Evolutionary conservation across 2,329 filamentous ascomycete genomes (phyloP), one percentile per base, ranked within the genome.

Genomic region (Epichloe sp.): DNA sequence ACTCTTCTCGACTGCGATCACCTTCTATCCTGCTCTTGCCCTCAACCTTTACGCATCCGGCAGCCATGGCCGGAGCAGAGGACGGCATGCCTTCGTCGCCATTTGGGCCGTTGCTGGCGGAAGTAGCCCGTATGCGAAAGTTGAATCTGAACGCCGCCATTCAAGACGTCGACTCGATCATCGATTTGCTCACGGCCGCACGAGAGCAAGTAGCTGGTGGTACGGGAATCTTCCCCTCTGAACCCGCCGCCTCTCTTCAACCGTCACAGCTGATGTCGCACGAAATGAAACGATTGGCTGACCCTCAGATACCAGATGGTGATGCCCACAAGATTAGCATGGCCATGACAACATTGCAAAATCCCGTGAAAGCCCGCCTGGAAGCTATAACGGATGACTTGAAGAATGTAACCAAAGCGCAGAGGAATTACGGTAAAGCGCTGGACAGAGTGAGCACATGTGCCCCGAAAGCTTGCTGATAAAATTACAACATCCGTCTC

Each of bases 351-450:
- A 90, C 85, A 63, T 78, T 96, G 17, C 89, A 96, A 64, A 90
- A 86, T 56, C 87, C 90, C 0, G 75, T 95, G 52, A 93, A 90
- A 62, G 75, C 83, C 48, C 82, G 83, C 1, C 84, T 97, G 54
- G 88, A 95, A 40, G 76, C 79, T 37, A 81, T 95, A 40, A 91
- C 85, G 58, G 82, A 85, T 49, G 83, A 88, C 60, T 71, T 97
- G 47, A 93, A 88, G 65, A 86, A 88, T 51, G 83, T 93, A 3
- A 85, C 94, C 59, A 85, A 84, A 56, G 83, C 84, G 2, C 83
- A 95, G 52, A 88, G 84, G 65, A 85, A 84, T 57, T 95, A 94
- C 66, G 83, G 83, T 58, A 95, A 90, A 64, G 81, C 86, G 5
- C 72, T 98, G 34, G 88, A 95, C 65, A 88, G 85, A 74, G 86